Conservation (phyloP, 306 rosid genomes). For the Vigna nakashimae region DNA sequence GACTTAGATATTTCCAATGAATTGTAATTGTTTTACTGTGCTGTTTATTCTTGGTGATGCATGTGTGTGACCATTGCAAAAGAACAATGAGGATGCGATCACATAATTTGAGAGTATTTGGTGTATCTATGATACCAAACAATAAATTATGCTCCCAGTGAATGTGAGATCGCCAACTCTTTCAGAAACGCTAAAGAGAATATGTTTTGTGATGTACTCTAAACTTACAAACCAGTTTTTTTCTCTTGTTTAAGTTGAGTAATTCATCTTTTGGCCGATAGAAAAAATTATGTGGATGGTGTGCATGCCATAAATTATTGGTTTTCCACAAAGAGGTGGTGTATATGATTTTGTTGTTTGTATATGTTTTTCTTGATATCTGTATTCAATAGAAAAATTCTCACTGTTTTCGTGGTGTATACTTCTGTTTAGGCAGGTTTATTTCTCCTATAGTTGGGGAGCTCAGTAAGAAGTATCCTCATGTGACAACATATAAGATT, state of each 20-base stretch:
- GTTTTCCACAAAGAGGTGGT: not conserved
- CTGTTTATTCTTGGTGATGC: not conserved
- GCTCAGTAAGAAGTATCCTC: conserved; percentile 71
- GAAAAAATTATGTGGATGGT: not conserved
- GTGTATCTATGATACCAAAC: not conserved
- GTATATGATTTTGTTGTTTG: not conserved
- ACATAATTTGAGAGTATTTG: not conserved
- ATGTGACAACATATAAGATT: conserved; percentile 78
- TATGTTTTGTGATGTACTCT: not conserved
- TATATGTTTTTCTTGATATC: not conserved
- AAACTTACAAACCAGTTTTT: not conserved
- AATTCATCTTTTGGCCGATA: conserved; percentile 14
- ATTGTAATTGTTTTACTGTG: not conserved
- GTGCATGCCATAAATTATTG: not conserved
- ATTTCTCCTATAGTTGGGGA: conserved; percentile 70
- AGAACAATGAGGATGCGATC: not conserved
- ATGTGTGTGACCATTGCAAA: not conserved
- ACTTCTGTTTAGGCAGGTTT: conserved; percentile 69
- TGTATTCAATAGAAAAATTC: conserved; percentile 4
- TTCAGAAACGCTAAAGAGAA: not conserved
- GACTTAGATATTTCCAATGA: not conserved
- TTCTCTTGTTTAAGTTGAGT: conserved; percentile 3
- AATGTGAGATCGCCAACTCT: not conserved
- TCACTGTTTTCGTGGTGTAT: conserved; percentile 35
- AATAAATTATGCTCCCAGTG: not conserved